Evolutionary conservation across 805 yeast species (phyloP).

Genomic region (Cyberlindnera lachancei): DNA sequence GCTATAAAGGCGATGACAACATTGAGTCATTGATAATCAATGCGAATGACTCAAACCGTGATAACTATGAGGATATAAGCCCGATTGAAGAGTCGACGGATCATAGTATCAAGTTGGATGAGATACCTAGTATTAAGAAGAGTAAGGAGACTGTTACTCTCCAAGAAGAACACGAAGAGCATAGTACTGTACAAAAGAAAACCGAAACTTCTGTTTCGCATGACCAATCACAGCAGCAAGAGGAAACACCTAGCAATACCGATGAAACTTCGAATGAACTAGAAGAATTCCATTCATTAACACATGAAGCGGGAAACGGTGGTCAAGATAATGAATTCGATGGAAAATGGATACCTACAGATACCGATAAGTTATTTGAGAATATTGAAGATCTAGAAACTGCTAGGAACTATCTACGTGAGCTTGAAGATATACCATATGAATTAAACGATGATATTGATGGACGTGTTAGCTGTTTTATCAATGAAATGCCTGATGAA

Average conservation of each 20-base stretch:
- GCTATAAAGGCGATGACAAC: constrained; percentile 13
- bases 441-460: constrained; percentile 54
- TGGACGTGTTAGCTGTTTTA: constrained; percentile 56
- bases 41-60: background rate
- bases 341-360: constrained; percentile 27
- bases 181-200: no score
- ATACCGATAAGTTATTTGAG: constrained; percentile 21
- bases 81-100: constrained; percentile 25
- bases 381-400: constrained; percentile 25
- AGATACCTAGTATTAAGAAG: no score
- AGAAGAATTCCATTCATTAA: no score
- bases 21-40: constrained; percentile 6
- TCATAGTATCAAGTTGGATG: constrained; percentile 14
- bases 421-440: constrained; percentile 16
- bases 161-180: no score
- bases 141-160: no score
- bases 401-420: constrained; percentile 21
- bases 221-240: no score
- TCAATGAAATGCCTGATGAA: constrained; percentile 60
- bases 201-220: no score
- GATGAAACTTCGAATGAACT: no score
- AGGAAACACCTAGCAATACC: constrained; percentile 3
- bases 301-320: no score
- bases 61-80: constrained; percentile 11
- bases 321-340: no score